Base-by-base conservation (phyloP, 306 rosid genomes). In the Chamaecrista fasciculata region DNA sequence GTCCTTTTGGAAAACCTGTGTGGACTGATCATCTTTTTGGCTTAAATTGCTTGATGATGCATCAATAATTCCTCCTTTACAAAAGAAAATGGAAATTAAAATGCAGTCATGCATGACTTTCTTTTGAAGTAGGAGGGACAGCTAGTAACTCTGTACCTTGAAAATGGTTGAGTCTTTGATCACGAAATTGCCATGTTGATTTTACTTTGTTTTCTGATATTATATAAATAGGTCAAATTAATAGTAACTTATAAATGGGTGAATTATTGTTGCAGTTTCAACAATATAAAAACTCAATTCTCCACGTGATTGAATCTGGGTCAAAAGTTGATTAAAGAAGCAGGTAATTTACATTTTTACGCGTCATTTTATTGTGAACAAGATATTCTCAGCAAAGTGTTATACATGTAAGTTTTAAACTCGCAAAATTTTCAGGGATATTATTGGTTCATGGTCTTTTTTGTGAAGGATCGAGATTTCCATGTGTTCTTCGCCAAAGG, bases 401-500 rank as follows among this genome's bases (percentile, higher is more conserved):
- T 33, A 33, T 33, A 33, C 6, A 5, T 33, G 36, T 33, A 33
- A 33, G 36, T 33, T 33, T 8, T 33, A 33, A 33, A 33, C 36
- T 33, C n/a, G n/a, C n/a, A n/a, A n/a, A n/a, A n/a, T n/a, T n/a
- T n/a, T n/a, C n/a, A n/a, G n/a, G n/a, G n/a, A n/a, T n/a, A n/a
- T n/a, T n/a, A n/a, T 87, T 91, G 89, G 10, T 79, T 91, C 73
- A 91, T 86, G 96, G 97, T 89, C 6, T 80, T 96, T 8, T 83
- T 86, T 75, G 97, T 91, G 4, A 86, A 37, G 50, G 97, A 91
- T 47, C 76, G 76, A 12, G 96, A 91, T 21, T 86, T 91, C 56
- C 97, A 91, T 73, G 25, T 69, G 31, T 85, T 91, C 78, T 91
- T 91, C 84, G 91, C 97, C 16, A 89, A 89, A 11, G 96, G 97